A percentile compares a stretch with the other conserved stretches of the same genome.
Conservation (phyloP, 495 filamentous ascomycete genomes). For the Neurospora sp. region DNA sequence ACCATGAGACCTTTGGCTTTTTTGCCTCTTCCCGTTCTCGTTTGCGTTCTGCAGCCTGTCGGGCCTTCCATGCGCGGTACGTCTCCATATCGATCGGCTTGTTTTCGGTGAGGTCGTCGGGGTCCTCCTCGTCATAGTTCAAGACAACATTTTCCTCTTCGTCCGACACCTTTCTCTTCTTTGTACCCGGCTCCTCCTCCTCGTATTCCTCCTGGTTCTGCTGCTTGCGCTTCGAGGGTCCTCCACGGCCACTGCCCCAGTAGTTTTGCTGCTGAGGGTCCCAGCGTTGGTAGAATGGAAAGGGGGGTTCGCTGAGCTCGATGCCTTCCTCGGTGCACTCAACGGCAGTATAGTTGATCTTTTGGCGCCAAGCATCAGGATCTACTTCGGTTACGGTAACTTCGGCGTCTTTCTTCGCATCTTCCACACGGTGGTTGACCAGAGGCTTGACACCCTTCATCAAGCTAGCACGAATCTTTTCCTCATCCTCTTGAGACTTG, state of each 20-base stretch:
- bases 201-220: constrained; percentile 28
- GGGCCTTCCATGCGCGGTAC: neutral
- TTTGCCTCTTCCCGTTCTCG: neutral
- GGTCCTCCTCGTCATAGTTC: constrained; percentile 42
- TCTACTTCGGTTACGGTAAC: constrained; percentile 18
- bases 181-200: constrained; percentile 29
- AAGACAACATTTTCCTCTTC: constrained; percentile 24
- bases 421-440: constrained; percentile 10
- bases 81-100: neutral
- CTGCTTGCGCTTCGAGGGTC: constrained; percentile 28
- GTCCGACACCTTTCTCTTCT: constrained; percentile 38
- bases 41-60: neutral
- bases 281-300: constrained; percentile 87
- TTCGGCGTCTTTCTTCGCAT: neutral
- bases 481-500: constrained; percentile 56
- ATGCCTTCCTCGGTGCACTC: constrained; percentile 75
- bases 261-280: constrained; percentile 56
- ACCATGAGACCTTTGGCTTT: neutral
- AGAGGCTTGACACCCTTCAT: constrained; percentile 28
- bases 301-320: constrained; percentile 67
- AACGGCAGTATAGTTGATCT: constrained; percentile 60
- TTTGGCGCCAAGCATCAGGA: constrained; percentile 56
- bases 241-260: constrained; percentile 25
- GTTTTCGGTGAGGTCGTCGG: neutral
- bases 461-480: constrained; percentile 48